A percentile compares a stretch with the other conserved stretches of the same genome.
Conservation (phyloP, 257 asterid genomes). For the Nicotiana tomentosiformis region DNA sequence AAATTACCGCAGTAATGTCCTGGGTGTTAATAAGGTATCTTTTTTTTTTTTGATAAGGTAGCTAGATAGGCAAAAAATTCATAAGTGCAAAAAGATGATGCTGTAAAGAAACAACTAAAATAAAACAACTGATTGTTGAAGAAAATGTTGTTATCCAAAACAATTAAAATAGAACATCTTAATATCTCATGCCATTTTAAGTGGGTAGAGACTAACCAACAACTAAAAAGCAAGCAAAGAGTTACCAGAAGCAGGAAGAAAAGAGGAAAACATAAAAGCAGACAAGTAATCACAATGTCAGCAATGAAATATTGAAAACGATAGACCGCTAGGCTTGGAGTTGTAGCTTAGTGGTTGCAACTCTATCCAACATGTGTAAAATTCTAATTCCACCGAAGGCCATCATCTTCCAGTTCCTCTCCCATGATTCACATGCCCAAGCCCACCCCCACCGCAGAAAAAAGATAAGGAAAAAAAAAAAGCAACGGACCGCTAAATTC, state of each 20-base stretch:
- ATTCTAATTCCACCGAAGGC: not conserved
- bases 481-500: slow-evolving; percentile 84
- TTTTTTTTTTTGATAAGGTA: no score
- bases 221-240: not conserved
- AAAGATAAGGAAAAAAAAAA: not conserved
- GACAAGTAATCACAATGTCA: slow-evolving; percentile 1
- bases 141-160: not conserved
- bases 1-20: not conserved
- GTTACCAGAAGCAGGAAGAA: slow-evolving; percentile 1
- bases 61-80: not conserved
- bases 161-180: not conserved
- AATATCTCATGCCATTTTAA: not conserved
- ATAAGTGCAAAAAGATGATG: not conserved
- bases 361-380: not conserved
- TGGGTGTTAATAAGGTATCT: not conserved
- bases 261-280: not conserved
- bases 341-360: slow-evolving; percentile 6
- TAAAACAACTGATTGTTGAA: not conserved
- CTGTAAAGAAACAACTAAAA: not conserved
- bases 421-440: not conserved
- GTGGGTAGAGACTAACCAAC: not conserved
- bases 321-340: not conserved
- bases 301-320: not conserved
- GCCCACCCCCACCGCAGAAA: not conserved
- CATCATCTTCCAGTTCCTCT: not conserved